Evolutionary conservation across 2,329 filamentous ascomycete genomes (phyloP).

Genomic region (Aspergillus amoenus): DNA sequence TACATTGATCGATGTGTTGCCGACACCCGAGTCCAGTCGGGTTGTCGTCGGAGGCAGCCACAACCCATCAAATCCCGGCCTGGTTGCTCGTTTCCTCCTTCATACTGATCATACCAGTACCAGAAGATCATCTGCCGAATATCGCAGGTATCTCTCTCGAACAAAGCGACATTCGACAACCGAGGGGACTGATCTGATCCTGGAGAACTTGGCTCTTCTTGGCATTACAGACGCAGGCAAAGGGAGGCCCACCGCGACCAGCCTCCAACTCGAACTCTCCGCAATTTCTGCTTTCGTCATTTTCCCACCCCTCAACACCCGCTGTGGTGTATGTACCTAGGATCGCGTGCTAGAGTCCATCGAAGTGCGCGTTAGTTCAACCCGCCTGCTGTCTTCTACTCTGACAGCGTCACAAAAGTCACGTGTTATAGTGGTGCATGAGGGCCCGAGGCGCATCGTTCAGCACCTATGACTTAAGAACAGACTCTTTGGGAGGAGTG

Average conservation of each 20-base stretch:
- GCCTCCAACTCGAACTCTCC: not conserved
- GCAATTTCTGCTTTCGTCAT: conserved; percentile 8
- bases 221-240: not conserved
- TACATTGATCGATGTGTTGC: not conserved
- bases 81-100: not conserved
- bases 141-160: not conserved
- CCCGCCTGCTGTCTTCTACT: not conserved
- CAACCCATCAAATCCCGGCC: not conserved
- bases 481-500: not conserved
- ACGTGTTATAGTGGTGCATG: not conserved
- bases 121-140: too few relatives aligned
- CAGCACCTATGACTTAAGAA: not conserved
- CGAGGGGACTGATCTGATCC: not conserved
- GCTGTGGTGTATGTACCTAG: not conserved
- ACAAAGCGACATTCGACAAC: not conserved
- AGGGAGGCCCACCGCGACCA: not conserved
- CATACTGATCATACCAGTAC: too few relatives aligned
- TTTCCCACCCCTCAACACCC: not conserved
- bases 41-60: not conserved
- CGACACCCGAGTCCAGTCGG: not conserved
- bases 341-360: not conserved
- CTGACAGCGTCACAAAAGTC: not conserved
- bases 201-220: conserved; percentile 9
- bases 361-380: not conserved
- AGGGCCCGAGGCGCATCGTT: not conserved